Base-by-base conservation (phyloP, 2,329 filamentous ascomycete genomes). In the Claviceps capensis region DNA sequence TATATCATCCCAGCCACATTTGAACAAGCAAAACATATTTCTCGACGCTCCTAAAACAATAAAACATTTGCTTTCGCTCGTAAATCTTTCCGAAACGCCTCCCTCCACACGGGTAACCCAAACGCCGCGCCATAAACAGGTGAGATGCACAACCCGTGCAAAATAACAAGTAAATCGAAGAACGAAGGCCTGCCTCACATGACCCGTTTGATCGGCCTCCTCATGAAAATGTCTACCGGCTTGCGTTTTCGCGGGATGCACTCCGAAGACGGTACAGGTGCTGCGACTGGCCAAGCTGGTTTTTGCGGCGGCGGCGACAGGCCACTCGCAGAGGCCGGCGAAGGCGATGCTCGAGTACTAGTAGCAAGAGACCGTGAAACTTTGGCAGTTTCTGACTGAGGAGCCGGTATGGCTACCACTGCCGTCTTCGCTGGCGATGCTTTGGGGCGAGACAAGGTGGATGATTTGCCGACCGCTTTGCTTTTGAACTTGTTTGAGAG, bases 211-310 rank as follows among this genome's bases (percentile, higher is more conserved):
- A 73, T 74, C 5, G 67, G 71, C 45, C 65, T 67, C 45, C 65
- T 67, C 72, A 76, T 75, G 55, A 78, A 78, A n/a, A 77, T 65
- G 54, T 71, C 70, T 4, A 72, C 69, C 0, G 65, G 60, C 58
- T 74, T 74, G 50, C 73, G 68, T 58, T 76, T 76, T 43, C 65
- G 63, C 8, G 57, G 49, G 2, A 59, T 4, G 26, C 46, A 22
- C 7, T 30, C 42, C 22, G 49, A 47, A 23, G 50, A 17, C 4
- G 49, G 13, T 16, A 16, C 7, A 6, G 42, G 40, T 45, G 14
- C 30, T 46, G 51, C 30, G 16, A 36, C 13, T 5, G 47, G 14
- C 19, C 52, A 48, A 7, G 42, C n/a, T 37, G 30, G 30, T 34
- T 4, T 34, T 34, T 3, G 30, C 9, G 9, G 30, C 26, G 8